Conservation (phyloP, 306 rosid species). For the Acmispon strigosus region DNA sequence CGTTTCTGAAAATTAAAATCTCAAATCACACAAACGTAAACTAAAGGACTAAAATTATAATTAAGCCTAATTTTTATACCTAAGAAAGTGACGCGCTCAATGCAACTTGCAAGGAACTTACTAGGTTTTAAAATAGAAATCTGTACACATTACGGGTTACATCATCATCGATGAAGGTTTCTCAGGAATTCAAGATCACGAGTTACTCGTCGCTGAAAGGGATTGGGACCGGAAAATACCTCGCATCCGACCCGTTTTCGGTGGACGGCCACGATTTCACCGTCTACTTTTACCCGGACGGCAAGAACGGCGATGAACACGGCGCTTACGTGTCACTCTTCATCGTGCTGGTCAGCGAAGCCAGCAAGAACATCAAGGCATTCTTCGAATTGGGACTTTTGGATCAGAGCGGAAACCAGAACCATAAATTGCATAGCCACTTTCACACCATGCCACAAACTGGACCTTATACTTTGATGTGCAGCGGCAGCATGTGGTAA, state of each 20-base stretch:
- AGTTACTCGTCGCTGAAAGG: constrained; percentile 53
- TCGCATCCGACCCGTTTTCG: constrained; percentile 48
- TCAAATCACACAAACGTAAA: too few species aligned
- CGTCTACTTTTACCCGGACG: constrained; percentile 65
- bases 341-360: constrained; percentile 68
- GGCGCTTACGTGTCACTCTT: constrained; percentile 53
- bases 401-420: constrained; percentile 60
- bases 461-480: constrained; percentile 63
- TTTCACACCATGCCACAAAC: constrained; percentile 55
- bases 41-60: too few species aligned
- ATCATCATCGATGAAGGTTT: constrained; percentile 25
- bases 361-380: constrained; percentile 50
- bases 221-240: constrained; percentile 57
- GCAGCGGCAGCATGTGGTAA: constrained; percentile 75
- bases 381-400: constrained; percentile 41
- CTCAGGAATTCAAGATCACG: constrained; percentile 55
- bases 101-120: too few species aligned
- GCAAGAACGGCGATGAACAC: constrained; percentile 62
- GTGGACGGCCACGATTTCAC: constrained; percentile 74
- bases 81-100: too few species aligned
- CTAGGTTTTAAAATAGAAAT: too few species aligned
- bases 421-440: constrained; percentile 67
- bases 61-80: too few species aligned
- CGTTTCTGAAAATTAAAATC: too few species aligned
- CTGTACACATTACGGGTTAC: too few species aligned